Conservation (phyloP, 2,329 filamentous ascomycete species). For the Aspergillus sp. region DNA sequence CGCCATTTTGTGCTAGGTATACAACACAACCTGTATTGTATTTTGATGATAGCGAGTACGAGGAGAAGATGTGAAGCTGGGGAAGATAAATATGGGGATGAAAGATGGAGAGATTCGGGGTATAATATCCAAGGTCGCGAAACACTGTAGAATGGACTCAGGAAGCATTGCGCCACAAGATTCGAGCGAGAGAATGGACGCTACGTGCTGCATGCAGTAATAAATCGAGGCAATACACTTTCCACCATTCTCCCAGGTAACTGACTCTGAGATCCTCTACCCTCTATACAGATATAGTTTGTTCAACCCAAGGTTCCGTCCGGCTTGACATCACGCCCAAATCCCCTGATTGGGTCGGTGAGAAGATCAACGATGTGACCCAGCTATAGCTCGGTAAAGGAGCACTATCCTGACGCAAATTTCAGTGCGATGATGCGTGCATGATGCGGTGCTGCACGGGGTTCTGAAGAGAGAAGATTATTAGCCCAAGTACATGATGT, state of each 20-base stretch:
- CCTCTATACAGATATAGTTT: neutral
- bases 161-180: neutral
- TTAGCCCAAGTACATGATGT: neutral
- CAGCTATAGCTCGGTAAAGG: neutral
- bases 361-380: neutral
- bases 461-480: neutral
- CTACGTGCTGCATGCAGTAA: neutral
- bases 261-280: neutral
- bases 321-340: neutral
- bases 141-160: neutral
- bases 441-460: neutral
- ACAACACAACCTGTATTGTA: neutral
- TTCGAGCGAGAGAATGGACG: neutral
- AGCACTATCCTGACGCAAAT: neutral
- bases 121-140: neutral
- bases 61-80: neutral
- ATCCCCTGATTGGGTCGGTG: neutral
- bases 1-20: constrained; percentile 42
- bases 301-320: neutral
- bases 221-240: neutral
- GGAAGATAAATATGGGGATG: neutral
- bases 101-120: neutral
- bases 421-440: neutral
- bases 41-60: neutral
- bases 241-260: neutral